These are phyloP conservation scores for Dacryopinax spathularia DNA, from an alignment of 768 basidiomycete species.

Conservation along the genomic window DNA sequence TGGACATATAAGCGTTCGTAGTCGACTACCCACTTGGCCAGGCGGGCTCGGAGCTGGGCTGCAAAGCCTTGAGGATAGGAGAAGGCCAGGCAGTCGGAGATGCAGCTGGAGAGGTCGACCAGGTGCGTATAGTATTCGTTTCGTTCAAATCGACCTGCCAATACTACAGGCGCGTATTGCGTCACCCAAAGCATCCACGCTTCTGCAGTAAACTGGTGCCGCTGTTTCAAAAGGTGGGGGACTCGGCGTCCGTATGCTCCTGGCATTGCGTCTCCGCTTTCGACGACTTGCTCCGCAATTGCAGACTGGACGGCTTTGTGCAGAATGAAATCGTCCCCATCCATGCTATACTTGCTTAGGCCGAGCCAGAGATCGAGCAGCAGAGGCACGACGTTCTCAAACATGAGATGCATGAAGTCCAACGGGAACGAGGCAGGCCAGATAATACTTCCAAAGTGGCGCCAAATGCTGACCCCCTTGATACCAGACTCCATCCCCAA, in stretches of 20 bases:
- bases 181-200: constrained; percentile 17
- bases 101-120: neutral
- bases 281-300: constrained; percentile 25
- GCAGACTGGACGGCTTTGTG: constrained; percentile 27
- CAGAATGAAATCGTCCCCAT: constrained; percentile 20
- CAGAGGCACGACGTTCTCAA: constrained; percentile 32
- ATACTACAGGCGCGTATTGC: constrained; percentile 13
- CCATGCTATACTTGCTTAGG: constrained; percentile 28
- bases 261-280: constrained; percentile 27
- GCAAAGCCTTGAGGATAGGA: neutral
- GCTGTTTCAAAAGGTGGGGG: constrained; percentile 6
- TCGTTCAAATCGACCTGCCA: constrained; percentile 6
- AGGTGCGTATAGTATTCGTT: constrained; percentile 6
- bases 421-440: constrained; percentile 31
- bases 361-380: constrained; percentile 31
- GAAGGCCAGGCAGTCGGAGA: neutral
- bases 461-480: constrained; percentile 21
- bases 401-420: constrained; percentile 39
- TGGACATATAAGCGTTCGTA: constrained; percentile 21
- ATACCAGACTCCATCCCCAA: constrained; percentile 24
- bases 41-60: neutral
- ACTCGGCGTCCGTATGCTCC: constrained; percentile 19
- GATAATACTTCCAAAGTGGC: constrained; percentile 16
- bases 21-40: constrained; percentile 9
- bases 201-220: constrained; percentile 13